Base-by-base conservation (phyloP, 2,329 filamentous ascomycete species). In the Alternaria ethzedia region DNA sequence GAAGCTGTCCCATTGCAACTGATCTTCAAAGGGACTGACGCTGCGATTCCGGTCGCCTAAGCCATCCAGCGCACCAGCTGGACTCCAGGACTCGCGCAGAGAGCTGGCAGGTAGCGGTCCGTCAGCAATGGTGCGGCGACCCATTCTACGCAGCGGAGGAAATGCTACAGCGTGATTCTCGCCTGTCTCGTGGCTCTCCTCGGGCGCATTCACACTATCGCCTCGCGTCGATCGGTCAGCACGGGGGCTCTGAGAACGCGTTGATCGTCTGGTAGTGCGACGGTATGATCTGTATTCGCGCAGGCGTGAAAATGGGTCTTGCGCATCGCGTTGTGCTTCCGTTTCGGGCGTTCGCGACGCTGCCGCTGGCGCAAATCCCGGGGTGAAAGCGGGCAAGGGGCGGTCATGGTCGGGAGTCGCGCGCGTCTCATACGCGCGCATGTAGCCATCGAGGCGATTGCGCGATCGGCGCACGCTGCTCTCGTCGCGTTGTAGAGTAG, bases 21-120 rank as follows among this genome's bases (percentile, higher is more conserved):
- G 59, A 25, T 71, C 73, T 17, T 81, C 82, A 54, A 83, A 82
- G 6, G 91, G 90, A 75, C 90, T 94, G n/a, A 93, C 82, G 78
- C 93, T 97, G 70, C 93, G 89, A 66, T 93, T 88, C 62, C 94
- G 91, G 79, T 97, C 93, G 41, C 93, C 94, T 15, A 97, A 86
- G 5, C 93, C 93, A 78, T 96, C 90, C 2, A 91, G 66, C 4
- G 70, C 73, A 57, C 74, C 70, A 3, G 70, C 69, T 7, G 78
- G 78, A 47, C 77, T 78, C 78, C 78, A 79, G 11, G 77, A 79
- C 61, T 80, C 78, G 60, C 77, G 76, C 41, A 79, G 67, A 23
- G 78, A 79, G 64, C 77, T 80, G 9, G 72, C 66, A 15, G 79
- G 78, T 30, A 79, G 63, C 1, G 77, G 77, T 1, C 77, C 76